Evolutionary conservation across 2,329 filamentous ascomycete genomes (phyloP).

Genomic region (Tolypocladium capitatum): DNA sequence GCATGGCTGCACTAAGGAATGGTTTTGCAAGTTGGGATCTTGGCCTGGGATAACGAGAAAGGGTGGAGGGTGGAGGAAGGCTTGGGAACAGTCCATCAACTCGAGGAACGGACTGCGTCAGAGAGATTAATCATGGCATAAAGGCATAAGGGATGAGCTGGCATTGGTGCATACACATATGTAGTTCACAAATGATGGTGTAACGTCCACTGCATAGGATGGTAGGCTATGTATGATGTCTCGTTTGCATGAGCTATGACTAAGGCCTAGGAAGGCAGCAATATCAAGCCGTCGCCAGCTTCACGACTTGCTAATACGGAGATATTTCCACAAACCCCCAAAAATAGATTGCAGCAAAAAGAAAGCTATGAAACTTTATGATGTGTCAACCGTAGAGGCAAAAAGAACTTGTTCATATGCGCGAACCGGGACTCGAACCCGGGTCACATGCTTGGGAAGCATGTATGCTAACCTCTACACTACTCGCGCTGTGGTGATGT

Average conservation of each 20-base stretch:
- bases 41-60: neutral
- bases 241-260: neutral
- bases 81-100: neutral
- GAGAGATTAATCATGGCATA: neutral
- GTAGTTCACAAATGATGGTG: neutral
- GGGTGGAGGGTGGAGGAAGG: neutral
- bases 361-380: neutral
- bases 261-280: rapidly evolving
- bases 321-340: neutral
- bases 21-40: neutral
- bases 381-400: slow-evolving; percentile 1
- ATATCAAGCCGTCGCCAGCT: neutral
- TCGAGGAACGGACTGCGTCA: neutral
- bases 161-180: neutral
- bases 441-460: slow-evolving; percentile 24
- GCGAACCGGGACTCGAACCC: slow-evolving; percentile 23
- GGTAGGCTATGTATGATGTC: neutral
- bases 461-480: slow-evolving; percentile 26
- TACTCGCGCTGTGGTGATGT: slow-evolving; percentile 14
- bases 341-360: no score
- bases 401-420: slow-evolving; percentile 7
- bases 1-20: slow-evolving; percentile 21
- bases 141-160: neutral
- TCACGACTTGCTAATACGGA: neutral
- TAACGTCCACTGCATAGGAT: no score